Conservation (phyloP, 2,329 filamentous ascomycete species). For the Aureobasidium mangrovei region DNA sequence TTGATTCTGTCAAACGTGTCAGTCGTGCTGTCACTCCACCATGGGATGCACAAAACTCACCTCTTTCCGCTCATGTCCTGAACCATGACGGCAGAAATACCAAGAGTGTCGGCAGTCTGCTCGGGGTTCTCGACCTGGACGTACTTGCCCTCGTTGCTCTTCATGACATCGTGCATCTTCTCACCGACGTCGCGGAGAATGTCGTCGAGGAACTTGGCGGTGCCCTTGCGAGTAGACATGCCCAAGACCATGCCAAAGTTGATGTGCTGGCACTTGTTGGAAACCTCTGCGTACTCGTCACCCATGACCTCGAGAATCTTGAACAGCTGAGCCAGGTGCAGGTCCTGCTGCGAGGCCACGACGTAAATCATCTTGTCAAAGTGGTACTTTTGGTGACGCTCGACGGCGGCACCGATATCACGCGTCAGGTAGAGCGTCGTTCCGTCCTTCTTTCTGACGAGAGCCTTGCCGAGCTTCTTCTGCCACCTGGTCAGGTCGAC, state of each 20-base stretch:
- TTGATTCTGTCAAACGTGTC: constrained; percentile 39
- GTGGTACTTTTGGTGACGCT: constrained; percentile 52
- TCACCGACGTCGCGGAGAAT: constrained; percentile 58
- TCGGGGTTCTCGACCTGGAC: constrained; percentile 76
- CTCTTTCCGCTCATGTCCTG: constrained; percentile 97
- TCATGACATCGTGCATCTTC: constrained; percentile 98
- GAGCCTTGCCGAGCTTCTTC: constrained; percentile 59
- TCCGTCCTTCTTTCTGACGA: constrained; percentile 59
- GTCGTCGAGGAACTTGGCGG: constrained; percentile 39
- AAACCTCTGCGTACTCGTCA: constrained; percentile 45
- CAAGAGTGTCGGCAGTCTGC: constrained; percentile 74
- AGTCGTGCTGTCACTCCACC: neutral
- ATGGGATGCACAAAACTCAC: neutral
- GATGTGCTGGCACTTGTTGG: constrained; percentile 52
- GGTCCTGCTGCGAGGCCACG: constrained; percentile 55
- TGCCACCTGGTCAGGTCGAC: constrained; percentile 62
- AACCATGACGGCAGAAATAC: constrained; percentile 93
- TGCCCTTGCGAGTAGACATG: constrained; percentile 56
- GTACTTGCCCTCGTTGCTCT: constrained; percentile 83
- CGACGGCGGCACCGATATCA: constrained; percentile 57
- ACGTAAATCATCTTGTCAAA: constrained; percentile 64
- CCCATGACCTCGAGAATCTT: constrained; percentile 56
- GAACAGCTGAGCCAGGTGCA: constrained; percentile 56
- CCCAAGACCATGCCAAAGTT: constrained; percentile 60
- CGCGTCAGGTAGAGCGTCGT: constrained; percentile 61